phyloP scores from a whole-genome alignment of 768 basidiomycete genomes.

The Suillus subaureus region DNA sequence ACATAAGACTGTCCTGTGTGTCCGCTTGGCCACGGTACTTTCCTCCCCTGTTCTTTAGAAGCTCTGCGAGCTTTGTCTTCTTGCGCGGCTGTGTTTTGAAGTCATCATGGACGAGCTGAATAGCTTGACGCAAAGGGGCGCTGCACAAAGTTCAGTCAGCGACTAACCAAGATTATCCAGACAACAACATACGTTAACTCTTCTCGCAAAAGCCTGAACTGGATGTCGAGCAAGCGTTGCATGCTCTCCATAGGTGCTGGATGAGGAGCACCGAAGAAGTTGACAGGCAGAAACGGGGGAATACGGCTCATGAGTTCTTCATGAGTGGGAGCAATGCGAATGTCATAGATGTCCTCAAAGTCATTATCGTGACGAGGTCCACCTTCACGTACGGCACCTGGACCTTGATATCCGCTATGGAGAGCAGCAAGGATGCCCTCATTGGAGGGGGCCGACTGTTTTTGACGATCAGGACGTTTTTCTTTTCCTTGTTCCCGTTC shows the following conservation, averaged over 20 bases:
- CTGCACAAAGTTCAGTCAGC: conserved; percentile 30
- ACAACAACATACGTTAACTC: conserved; percentile 58
- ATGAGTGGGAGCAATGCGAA: conserved; percentile 73
- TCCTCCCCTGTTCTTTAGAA: conserved; percentile 59
- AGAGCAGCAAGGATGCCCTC: conserved; percentile 44
- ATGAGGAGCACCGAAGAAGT: conserved; percentile 62
- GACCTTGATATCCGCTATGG: conserved; percentile 50
- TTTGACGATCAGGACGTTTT: conserved; percentile 23
- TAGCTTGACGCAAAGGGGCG: conserved; percentile 53
- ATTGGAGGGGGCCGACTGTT: conserved; percentile 11
- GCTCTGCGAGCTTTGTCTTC: conserved; percentile 43
- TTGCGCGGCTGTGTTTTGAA: conserved; percentile 23
- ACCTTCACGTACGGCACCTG: conserved; percentile 48
- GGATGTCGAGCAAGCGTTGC: conserved; percentile 68
- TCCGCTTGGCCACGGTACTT: conserved; percentile 51
- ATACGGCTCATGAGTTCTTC: conserved; percentile 54
- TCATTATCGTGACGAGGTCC: conserved; percentile 76
- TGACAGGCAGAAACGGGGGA: conserved; percentile 63
- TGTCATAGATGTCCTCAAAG: conserved; percentile 50
- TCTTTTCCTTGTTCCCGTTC: conserved; percentile 49
- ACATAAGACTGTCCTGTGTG: conserved; percentile 52
- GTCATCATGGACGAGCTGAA: conserved; percentile 53
- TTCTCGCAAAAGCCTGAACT: conserved; percentile 75
- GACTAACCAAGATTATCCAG: neutral
- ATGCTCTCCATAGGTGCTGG: conserved; percentile 59